Evolutionary conservation across 148 eudicot species (phyloP).

Genomic region (Pharnaceum exiguum): DNA sequence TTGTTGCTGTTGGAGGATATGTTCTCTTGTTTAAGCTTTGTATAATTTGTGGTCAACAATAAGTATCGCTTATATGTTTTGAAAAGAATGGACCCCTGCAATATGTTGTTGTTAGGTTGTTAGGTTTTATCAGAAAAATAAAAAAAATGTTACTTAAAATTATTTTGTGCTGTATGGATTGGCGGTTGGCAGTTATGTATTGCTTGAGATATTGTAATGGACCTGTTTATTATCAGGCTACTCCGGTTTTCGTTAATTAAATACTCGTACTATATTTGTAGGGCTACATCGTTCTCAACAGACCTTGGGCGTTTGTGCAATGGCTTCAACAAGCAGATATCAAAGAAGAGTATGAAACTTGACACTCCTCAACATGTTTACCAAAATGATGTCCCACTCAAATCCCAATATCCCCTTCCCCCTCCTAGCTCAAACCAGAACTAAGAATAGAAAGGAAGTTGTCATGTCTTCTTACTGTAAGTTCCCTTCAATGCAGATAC

Average conservation of each 20-base stretch:
- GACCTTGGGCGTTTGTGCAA: constrained; percentile 99
- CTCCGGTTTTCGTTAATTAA: neutral
- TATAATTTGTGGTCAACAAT: too few relatives aligned
- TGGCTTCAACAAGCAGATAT: constrained; percentile 97
- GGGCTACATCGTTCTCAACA: constrained; percentile 98
- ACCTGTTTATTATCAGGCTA: neutral
- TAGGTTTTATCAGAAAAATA: too few relatives aligned
- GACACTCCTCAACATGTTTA: neutral
- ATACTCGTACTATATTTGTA: constrained; percentile 25
- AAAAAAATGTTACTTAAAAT: too few relatives aligned
- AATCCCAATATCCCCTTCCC: neutral
- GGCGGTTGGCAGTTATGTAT: too few relatives aligned
- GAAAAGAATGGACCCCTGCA: too few relatives aligned
- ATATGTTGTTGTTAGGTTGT: too few relatives aligned
- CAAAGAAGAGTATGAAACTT: constrained; percentile 79
- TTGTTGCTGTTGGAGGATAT: too few relatives aligned
- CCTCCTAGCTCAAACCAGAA: neutral
- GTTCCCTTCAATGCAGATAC: constrained; percentile 49
- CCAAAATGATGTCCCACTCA: neutral
- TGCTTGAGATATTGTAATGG: neutral
- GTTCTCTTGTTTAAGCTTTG: too few relatives aligned
- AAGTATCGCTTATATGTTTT: too few relatives aligned
- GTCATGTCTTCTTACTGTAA: neutral
- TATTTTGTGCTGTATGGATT: too few relatives aligned
- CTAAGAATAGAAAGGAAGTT: neutral